These are phyloP conservation scores for Penicillium griseofulvum DNA, from an alignment of 2,329 filamentous ascomycete genomes.

Conservation along the genomic window DNA sequence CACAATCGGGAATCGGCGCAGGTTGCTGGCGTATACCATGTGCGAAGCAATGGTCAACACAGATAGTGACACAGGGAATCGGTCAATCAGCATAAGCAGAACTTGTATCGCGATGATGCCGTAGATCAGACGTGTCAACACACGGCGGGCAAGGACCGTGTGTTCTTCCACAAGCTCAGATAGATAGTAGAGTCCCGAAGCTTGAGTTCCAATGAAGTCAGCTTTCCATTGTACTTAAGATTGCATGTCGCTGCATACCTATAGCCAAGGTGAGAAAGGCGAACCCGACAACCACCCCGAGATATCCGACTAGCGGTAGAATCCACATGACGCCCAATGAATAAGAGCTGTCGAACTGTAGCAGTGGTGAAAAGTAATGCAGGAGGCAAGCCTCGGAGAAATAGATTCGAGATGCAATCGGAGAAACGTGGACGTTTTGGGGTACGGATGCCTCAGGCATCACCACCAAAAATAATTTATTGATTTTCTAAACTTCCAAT, in stretches of 20 bases:
- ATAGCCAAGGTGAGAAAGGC: slow-evolving; percentile 92
- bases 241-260: slow-evolving; percentile 51
- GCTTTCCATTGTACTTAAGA: background rate
- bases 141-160: slow-evolving; percentile 82
- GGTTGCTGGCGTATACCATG: slow-evolving; percentile 82
- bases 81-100: slow-evolving; percentile 74
- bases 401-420: background rate
- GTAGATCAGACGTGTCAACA: slow-evolving; percentile 86
- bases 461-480: slow-evolving; percentile 16
- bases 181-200: slow-evolving; percentile 97
- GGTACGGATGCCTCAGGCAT: slow-evolving; percentile 12
- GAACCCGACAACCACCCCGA: slow-evolving; percentile 85
- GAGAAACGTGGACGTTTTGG: slow-evolving; percentile 14
- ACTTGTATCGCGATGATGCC: slow-evolving; percentile 70
- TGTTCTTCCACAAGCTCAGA: slow-evolving; percentile 98
- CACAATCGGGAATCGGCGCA: slow-evolving; percentile 72
- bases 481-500: slow-evolving; percentile 3
- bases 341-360: slow-evolving; percentile 24
- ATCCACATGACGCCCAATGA: slow-evolving; percentile 73
- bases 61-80: slow-evolving; percentile 76
- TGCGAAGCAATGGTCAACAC: slow-evolving; percentile 76
- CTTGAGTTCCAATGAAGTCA: slow-evolving; percentile 45
- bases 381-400: background rate
- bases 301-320: slow-evolving; percentile 83
- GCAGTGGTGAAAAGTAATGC: slow-evolving; percentile 4